Evolutionary conservation across 805 yeast genomes (phyloP).

Genomic region (Candida cerambycidarum): DNA sequence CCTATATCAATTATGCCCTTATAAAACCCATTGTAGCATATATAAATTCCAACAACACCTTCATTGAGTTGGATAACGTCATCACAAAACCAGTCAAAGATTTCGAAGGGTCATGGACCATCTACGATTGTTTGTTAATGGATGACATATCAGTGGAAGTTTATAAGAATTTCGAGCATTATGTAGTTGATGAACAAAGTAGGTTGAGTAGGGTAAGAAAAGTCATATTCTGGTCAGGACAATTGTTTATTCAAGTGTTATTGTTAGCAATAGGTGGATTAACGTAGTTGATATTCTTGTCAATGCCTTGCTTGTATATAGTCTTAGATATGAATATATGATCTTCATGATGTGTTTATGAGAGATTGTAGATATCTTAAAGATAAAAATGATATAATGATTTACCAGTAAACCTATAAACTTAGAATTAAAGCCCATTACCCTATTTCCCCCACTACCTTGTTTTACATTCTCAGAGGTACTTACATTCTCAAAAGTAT

Average conservation of each 20-base stretch:
- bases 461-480: too few species aligned
- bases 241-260: conserved; percentile 70
- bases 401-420: too few species aligned
- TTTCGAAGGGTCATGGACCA: conserved; percentile 95
- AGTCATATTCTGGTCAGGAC: conserved; percentile 92
- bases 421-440: too few species aligned
- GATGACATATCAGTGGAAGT: conserved; percentile 87
- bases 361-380: too few species aligned
- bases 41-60: conserved; percentile 85
- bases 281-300: too few species aligned
- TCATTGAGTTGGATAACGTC: conserved; percentile 82
- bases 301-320: too few species aligned
- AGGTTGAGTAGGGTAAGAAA: conserved; percentile 70
- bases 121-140: conserved; percentile 87
- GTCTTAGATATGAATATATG: too few species aligned
- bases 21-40: conserved; percentile 94
- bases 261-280: conserved; percentile 75
- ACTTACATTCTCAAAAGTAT: too few species aligned
- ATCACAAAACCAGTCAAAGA: conserved; percentile 77
- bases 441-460: too few species aligned
- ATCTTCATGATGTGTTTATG: too few species aligned
- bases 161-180: conserved; percentile 84
- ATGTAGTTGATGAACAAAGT: conserved; percentile 84
- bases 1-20: conserved; percentile 89
- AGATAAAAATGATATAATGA: too few species aligned